A percentile compares a stretch with the other conserved stretches of the same genome.
These are phyloP conservation scores for Clavaria fumosa DNA, from an alignment of 768 basidiomycete species.

Conservation along the genomic window DNA sequence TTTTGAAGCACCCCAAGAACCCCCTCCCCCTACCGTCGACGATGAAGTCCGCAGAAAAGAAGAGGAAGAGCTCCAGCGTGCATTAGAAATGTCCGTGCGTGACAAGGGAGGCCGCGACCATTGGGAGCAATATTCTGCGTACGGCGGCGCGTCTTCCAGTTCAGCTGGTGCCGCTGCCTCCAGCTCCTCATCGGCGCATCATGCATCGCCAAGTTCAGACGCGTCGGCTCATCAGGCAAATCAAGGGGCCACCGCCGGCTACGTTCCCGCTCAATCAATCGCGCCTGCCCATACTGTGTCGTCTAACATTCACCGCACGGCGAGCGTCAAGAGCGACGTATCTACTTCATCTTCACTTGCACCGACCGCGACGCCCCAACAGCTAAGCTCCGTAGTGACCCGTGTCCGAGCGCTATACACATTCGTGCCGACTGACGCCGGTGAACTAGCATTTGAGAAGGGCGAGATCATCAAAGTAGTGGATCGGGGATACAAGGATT, in stretches of 20 bases:
- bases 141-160: conserved; percentile 19
- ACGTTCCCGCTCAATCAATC: conserved; percentile 41
- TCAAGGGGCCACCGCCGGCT: conserved; percentile 27
- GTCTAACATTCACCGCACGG: conserved; percentile 6
- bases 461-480: conserved; percentile 93
- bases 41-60: conserved; percentile 73
- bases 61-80: conserved; percentile 90
- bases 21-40: conserved; percentile 53
- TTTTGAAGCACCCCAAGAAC: conserved; percentile 46
- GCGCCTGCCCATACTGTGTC: conserved; percentile 18
- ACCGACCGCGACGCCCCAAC: conserved; percentile 11
- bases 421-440: conserved; percentile 76
- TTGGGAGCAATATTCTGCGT: conserved; percentile 37
- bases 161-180: conserved; percentile 24
- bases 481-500: conserved; percentile 86
- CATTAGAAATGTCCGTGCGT: conserved; percentile 82
- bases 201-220: conserved; percentile 12
- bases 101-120: conserved; percentile 70
- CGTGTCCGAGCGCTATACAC: conserved; percentile 81
- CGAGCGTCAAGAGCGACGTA: conserved; percentile 7
- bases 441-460: conserved; percentile 82
- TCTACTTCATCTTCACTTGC: conserved; percentile 13
- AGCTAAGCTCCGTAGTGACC: conserved; percentile 42
- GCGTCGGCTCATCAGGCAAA: conserved; percentile 12
- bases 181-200: conserved; percentile 9